Evolutionary conservation across 495 filamentous ascomycete species (phyloP).

Genomic region (Penicillium pulvis): DNA sequence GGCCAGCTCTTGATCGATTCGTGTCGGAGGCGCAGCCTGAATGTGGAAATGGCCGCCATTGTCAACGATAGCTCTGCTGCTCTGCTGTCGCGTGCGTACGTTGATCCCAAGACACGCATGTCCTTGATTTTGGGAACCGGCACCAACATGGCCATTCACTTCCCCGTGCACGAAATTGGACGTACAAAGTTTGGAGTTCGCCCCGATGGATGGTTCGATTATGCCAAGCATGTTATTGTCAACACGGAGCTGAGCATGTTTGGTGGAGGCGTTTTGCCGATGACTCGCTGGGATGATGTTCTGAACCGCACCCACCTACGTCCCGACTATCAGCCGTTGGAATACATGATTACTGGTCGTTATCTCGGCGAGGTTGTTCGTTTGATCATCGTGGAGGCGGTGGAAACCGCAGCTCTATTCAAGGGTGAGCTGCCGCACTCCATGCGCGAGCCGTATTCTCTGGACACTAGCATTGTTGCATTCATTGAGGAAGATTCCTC

Average conservation of each 20-base stretch:
- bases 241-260: conserved; percentile 92
- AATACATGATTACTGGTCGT: conserved; percentile 85
- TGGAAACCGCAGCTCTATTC: conserved; percentile 51
- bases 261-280: conserved; percentile 65
- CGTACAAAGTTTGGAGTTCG: conserved; percentile 58
- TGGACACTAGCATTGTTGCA: conserved; percentile 72
- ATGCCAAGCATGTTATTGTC: conserved; percentile 66
- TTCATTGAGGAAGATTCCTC: conserved; percentile 53
- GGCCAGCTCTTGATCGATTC: conserved; percentile 59
- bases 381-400: conserved; percentile 72
- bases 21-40: conserved; percentile 53
- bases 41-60: conserved; percentile 67
- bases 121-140: conserved; percentile 85
- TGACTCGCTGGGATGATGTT: conserved; percentile 73
- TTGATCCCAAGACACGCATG: conserved; percentile 63
- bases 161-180: conserved; percentile 63
- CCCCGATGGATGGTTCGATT: conserved; percentile 46
- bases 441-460: conserved; percentile 63
- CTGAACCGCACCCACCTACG: conserved; percentile 70
- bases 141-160: conserved; percentile 80
- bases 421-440: conserved; percentile 57
- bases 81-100: conserved; percentile 75
- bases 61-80: conserved; percentile 84
- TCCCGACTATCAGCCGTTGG: conserved; percentile 85
- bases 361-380: conserved; percentile 86